These are phyloP conservation scores for Euphrasia confusa DNA, from an alignment of 257 asterid species.

Conservation along the genomic window DNA sequence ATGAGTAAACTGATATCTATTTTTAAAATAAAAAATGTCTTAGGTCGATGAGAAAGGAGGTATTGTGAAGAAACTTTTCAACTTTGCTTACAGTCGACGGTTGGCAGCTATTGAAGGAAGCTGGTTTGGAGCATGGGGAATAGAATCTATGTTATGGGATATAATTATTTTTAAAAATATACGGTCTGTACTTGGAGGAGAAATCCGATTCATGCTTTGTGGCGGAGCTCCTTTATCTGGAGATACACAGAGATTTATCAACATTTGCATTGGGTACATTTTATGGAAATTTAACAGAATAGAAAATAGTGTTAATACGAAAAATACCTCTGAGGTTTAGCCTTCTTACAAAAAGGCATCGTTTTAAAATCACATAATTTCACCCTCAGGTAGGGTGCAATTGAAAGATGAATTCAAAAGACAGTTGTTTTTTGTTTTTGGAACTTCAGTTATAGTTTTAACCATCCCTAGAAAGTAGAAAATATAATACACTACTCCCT, in stretches of 20 bases:
- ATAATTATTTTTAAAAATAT: constrained; percentile 58
- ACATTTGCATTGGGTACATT: constrained; percentile 86
- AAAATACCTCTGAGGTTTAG: constrained; percentile 3
- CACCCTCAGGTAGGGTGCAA: not conserved
- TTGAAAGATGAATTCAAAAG: not conserved
- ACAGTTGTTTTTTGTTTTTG: not conserved
- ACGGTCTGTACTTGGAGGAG: constrained; percentile 75
- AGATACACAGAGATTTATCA: constrained; percentile 87
- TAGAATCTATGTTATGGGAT: constrained; percentile 69
- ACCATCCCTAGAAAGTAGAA: not conserved
- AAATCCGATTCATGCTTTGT: constrained; percentile 86
- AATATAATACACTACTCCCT: too few species aligned
- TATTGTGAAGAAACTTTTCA: constrained; percentile 61
- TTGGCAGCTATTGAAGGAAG: constrained; percentile 78
- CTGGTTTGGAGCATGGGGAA: constrained; percentile 89
- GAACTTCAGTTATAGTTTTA: not conserved
- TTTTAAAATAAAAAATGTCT: constrained; percentile 14
- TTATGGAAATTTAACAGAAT: constrained; percentile 17
- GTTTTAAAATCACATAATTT: not conserved
- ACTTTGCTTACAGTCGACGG: constrained; percentile 61
- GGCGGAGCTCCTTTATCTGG: constrained; percentile 99
- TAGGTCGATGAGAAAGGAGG: constrained; percentile 94
- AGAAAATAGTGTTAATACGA: not conserved
- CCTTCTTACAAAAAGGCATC: not conserved
- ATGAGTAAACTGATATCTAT: constrained; percentile 15